phyloP scores from a whole-genome alignment of 2,329 filamentous ascomycete genomes.

The Colletotrichum tamarilloi region DNA sequence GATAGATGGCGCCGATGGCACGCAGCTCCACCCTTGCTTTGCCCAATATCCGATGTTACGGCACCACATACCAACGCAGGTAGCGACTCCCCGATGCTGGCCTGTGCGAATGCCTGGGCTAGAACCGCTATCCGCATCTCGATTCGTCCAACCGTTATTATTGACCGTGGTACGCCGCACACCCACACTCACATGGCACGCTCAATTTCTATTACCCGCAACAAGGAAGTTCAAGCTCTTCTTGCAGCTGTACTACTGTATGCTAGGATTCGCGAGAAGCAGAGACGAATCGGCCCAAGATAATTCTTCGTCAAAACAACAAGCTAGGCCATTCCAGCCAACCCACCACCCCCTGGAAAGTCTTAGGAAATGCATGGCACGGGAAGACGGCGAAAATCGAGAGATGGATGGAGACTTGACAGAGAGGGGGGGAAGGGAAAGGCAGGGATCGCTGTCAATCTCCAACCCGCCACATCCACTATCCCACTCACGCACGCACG shows the following conservation, averaged over 20 bases:
- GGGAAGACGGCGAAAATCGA: not conserved
- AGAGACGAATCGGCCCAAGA: slow-evolving; percentile 9
- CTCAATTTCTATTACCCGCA: not conserved
- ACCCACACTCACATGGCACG: not conserved
- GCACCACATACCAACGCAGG: slow-evolving; percentile 28
- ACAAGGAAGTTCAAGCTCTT: slow-evolving; percentile 6
- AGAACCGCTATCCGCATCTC: not conserved
- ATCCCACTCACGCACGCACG: slow-evolving; percentile 18
- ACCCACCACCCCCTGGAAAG: not conserved
- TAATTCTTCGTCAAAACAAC: slow-evolving; percentile 8
- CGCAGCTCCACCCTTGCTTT: slow-evolving; percentile 27
- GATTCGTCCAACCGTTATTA: slow-evolving; percentile 6
- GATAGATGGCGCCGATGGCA: not conserved
- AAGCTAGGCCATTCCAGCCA: slow-evolving; percentile 5
- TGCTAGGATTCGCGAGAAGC: not conserved
- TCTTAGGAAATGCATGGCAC: not conserved
- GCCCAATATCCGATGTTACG: slow-evolving; percentile 31
- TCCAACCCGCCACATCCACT: slow-evolving; percentile 1
- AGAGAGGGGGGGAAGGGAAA: not conserved
- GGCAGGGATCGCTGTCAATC: slow-evolving; percentile 14
- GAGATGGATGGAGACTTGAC: not conserved
- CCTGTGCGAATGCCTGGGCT: not conserved
- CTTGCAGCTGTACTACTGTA: slow-evolving; percentile 23
- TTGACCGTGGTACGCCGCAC: not conserved
- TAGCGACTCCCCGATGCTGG: slow-evolving; percentile 22